Percentiles rank a stretch among this genome's conserved stretches.
Evolutionary conservation across 805 yeast genomes (phyloP).

Genomic region (Wickerhamiella domercqiae): DNA sequence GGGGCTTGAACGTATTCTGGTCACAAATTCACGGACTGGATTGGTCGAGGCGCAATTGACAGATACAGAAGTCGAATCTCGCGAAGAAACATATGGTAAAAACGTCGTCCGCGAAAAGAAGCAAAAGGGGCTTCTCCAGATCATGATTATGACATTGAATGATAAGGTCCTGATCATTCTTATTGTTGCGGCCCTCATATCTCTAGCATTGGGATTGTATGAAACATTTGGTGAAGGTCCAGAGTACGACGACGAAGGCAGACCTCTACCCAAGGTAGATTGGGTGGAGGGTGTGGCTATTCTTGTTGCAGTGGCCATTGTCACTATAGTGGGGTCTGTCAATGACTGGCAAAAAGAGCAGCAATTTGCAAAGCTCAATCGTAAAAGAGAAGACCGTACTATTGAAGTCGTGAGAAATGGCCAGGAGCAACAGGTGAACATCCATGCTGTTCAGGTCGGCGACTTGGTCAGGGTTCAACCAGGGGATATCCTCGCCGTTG

Average conservation of each 20-base stretch:
- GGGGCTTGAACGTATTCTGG: slow-evolving; percentile 20
- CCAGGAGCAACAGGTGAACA: slow-evolving; percentile 47
- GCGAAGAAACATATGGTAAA: slow-evolving; percentile 44
- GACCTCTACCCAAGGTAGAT: slow-evolving; percentile 66
- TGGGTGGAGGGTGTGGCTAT: slow-evolving; percentile 99
- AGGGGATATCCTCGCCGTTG: slow-evolving; percentile 90
- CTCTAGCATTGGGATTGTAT: slow-evolving; percentile 80
- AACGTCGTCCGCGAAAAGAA: slow-evolving; percentile 59
- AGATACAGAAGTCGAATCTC: slow-evolving; percentile 15
- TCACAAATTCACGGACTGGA: slow-evolving; percentile 22
- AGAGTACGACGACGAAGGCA: slow-evolving; percentile 63
- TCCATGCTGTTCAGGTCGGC: slow-evolving; percentile 70
- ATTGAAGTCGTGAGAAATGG: slow-evolving; percentile 66
- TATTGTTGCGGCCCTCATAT: slow-evolving; percentile 72
- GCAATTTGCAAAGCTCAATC: slow-evolving; percentile 76
- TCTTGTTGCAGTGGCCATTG: slow-evolving; percentile 77
- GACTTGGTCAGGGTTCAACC: slow-evolving; percentile 73
- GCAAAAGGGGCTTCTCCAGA: slow-evolving; percentile 48
- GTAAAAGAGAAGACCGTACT: slow-evolving; percentile 73
- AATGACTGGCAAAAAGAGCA: slow-evolving; percentile 94
- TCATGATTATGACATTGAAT: slow-evolving; percentile 72
- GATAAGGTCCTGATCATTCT: slow-evolving; percentile 81
- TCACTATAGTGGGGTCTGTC: slow-evolving; percentile 84
- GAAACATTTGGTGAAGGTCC: slow-evolving; percentile 80
- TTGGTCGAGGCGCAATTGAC: slow-evolving; percentile 17